phyloP scores from a whole-genome alignment of 2,329 filamentous ascomycete genomes.

The Xylariales sp. region DNA sequence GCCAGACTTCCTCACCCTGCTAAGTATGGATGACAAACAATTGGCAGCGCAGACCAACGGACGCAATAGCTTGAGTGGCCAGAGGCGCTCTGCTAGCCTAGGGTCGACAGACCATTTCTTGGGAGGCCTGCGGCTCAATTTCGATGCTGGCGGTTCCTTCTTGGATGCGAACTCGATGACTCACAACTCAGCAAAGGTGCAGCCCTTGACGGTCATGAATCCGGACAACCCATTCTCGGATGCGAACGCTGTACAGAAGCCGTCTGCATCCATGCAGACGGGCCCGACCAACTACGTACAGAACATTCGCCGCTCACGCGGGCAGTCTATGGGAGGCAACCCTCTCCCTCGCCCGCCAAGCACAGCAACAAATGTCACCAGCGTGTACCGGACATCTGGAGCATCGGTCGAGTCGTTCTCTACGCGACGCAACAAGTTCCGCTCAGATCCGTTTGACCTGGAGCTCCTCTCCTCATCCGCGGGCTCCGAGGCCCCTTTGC shows the following conservation, averaged over 20 bases:
- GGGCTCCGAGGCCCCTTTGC: slow-evolving; percentile 20
- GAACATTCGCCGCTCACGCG: slow-evolving; percentile 45
- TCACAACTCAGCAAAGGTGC: slow-evolving; percentile 32
- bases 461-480: slow-evolving; percentile 33
- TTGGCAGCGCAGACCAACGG: slow-evolving; percentile 16
- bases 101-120: slow-evolving; percentile 34
- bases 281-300: slow-evolving; percentile 38
- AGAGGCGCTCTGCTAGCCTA: slow-evolving; percentile 24
- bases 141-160: slow-evolving; percentile 38
- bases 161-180: slow-evolving; percentile 40
- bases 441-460: slow-evolving; percentile 63
- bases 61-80: slow-evolving; percentile 11
- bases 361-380: slow-evolving; percentile 22
- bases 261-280: slow-evolving; percentile 15
- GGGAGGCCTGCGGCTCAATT: slow-evolving; percentile 31
- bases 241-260: slow-evolving; percentile 34
- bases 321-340: slow-evolving; percentile 34
- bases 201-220: slow-evolving; percentile 25
- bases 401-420: slow-evolving; percentile 36
- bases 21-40: slow-evolving; percentile 37
- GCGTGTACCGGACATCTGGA: slow-evolving; percentile 39
- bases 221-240: slow-evolving; percentile 45
- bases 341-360: slow-evolving; percentile 16
- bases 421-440: slow-evolving; percentile 50
- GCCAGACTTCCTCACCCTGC: slow-evolving; percentile 38